Evolutionary conservation across 2,329 filamentous ascomycete genomes (phyloP), one percentile per base, ranked within the genome.

Genomic region (Colletotrichum siamense): DNA sequence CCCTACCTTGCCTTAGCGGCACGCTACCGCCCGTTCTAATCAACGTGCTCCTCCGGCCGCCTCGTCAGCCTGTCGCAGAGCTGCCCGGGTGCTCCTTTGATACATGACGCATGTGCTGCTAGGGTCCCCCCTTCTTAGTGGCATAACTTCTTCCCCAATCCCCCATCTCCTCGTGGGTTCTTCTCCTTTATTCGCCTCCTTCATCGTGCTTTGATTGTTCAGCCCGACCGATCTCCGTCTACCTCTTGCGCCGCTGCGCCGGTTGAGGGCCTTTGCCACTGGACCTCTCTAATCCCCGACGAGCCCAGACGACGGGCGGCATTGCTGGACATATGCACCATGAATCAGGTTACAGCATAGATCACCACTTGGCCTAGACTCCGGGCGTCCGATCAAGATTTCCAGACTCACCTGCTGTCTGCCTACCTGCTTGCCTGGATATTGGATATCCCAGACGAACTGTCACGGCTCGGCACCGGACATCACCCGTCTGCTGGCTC

Each of bases 301-400:
- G 34, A 52, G 61, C 69, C 69, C 49, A 71, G n/a, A 49, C 76
- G 74, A 80, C 77, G 77, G 77, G 78, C 78, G 77, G 81, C 82
- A 82, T 83, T 82, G 81, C 82, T 81, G 80, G 82, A 82, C 79
- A 83, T 83, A 82, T 81, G 79, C 80, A 81, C 77, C 77, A 79
- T 79, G 78, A 79, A 78, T 79, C 74, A 80, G 77, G 78, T 78
- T 79, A 36, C 63, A 70, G 77, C 77, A 78, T 78, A 78, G 77
- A 78, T 78, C 77, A 78, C 64, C 63, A 70, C 64, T 34, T 77
- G 77, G 71, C 67, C 70, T 76, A 76, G 59, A 77, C 73, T 63
- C 71, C 36, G 28, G 62, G 65, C 75, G 67, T 61, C 65, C 66
- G 65, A 69, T 62, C 75, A 75, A 77, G 22, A 68, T 69, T 73